phyloP scores from a whole-genome alignment of 192 early-diverging fungal genomes.

The Coemansia sp. region DNA sequence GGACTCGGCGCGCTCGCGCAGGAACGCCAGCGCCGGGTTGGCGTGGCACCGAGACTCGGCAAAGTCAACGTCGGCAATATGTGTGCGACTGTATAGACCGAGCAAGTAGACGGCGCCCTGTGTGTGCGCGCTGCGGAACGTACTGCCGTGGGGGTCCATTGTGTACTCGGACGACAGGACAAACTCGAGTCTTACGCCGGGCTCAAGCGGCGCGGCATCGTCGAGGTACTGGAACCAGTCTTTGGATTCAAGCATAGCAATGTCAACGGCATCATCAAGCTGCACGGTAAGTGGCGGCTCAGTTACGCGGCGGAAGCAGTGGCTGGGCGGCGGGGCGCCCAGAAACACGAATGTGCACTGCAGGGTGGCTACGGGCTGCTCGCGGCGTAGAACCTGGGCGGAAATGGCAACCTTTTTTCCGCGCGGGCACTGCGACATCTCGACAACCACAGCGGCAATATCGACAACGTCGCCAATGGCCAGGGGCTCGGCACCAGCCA shows the following conservation, averaged over 20 bases:
- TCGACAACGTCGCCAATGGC: constrained; percentile 69
- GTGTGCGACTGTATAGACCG: constrained; percentile 58
- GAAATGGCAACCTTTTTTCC: constrained; percentile 81
- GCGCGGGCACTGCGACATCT: constrained; percentile 39
- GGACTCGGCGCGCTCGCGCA: constrained; percentile 51
- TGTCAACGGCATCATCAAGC: constrained; percentile 59
- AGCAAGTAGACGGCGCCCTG: constrained; percentile 60
- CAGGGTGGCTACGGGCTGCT: constrained; percentile 34
- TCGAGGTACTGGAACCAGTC: constrained; percentile 63
- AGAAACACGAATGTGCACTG: constrained; percentile 8
- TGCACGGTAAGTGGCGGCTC: constrained; percentile 61
- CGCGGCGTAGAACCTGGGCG: constrained; percentile 56
- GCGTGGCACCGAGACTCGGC: constrained; percentile 57
- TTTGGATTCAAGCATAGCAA: constrained; percentile 84
- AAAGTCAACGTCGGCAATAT: constrained; percentile 72
- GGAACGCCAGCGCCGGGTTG: constrained; percentile 79
- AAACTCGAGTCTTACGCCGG: constrained; percentile 59
- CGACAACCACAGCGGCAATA: constrained; percentile 66
- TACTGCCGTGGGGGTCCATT: constrained; percentile 49
- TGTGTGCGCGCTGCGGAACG: constrained; percentile 62
- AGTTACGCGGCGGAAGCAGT: constrained; percentile 65
- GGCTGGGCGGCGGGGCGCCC: constrained; percentile 39
- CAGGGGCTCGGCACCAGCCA: constrained; percentile 58
- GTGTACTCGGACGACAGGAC: constrained; percentile 65
- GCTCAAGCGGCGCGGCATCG: background rate